These are phyloP conservation scores for Secale cereale DNA, from an alignment of 176 grass and related monocot species.

Conservation along the genomic window DNA sequence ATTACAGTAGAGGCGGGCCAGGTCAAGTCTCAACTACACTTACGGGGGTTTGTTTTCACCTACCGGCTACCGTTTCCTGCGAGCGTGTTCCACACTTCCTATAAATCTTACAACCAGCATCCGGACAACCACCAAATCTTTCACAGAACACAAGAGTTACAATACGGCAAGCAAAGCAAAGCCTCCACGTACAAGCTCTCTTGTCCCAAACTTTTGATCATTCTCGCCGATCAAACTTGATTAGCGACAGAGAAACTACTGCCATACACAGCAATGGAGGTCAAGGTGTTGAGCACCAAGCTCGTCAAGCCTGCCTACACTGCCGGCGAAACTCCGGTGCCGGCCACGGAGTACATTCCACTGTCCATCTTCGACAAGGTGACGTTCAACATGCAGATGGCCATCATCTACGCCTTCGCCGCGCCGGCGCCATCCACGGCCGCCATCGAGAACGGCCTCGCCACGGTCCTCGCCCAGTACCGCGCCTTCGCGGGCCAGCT, in stretches of 20 bases:
- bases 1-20: no score
- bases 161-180: background rate
- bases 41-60: no score
- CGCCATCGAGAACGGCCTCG: conserved; percentile 40
- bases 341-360: background rate
- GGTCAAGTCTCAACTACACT: no score
- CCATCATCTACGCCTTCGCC: conserved; percentile 60
- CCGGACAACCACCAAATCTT: no score
- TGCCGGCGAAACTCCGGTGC: background rate
- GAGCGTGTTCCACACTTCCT: no score
- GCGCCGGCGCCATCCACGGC: conserved; percentile 50
- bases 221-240: background rate
- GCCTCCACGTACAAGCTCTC: no score
- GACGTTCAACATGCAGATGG: conserved; percentile 46
- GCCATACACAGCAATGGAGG: background rate
- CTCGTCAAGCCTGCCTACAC: background rate
- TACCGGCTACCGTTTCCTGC: no score
- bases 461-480: conserved; percentile 33
- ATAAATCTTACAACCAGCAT: no score
- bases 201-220: no score
- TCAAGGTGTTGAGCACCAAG: background rate
- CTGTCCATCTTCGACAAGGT: conserved; percentile 65
- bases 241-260: background rate
- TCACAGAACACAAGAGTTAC: no score
- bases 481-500: conserved; percentile 51